Base-by-base conservation (phyloP, 148 eudicot species). In the Simmondsia chinensis region DNA sequence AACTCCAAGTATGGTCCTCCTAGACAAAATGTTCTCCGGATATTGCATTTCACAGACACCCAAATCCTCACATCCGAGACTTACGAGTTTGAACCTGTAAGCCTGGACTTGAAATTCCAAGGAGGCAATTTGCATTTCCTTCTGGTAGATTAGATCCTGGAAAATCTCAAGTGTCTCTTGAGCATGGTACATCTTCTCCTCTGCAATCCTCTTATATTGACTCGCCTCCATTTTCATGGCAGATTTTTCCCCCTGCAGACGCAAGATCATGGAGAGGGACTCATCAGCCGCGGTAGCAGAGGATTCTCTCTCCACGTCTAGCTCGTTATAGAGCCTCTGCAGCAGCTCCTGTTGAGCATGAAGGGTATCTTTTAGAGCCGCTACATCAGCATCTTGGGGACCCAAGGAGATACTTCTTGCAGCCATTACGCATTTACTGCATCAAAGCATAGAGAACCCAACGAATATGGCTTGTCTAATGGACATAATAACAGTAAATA, bases 191-290 rank as follows among this genome's bases (percentile, higher is more conserved):
- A 91, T 82, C 47, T 86, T 91, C 30, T 86, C 89, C 68, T 91
- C 99, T 1, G 89, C 85, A 44, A 91, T 66, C 61, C 99, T 69
- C 65, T 86, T 91, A 40, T 91, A 91, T 7, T 91, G 99, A 57
- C 74, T 77, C 0, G 86, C 77, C 59, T 91, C 99, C 89, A 91
- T 82, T 57, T 75, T 74, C 39, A 91, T 66, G 0, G 93, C 82
- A 9, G 96, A 79, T 60, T 79, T 91, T 60, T 91, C 94, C 10
- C 96, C 94, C 48, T 91, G 96, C 7, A 91, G 46, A 11, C 96
- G 83, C 43, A 82, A 39, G 32, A 91, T 91, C 75, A 91, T 83
- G 2, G 99, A 82, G n/a, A 91, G 49, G 27, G 99, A 78, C 59
- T 91, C 96, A 40, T 72, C 79, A 1, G 94, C 87, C 30, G 96